Conservation (phyloP, 768 basidiomycete species). For the Trametes coccinea region DNA sequence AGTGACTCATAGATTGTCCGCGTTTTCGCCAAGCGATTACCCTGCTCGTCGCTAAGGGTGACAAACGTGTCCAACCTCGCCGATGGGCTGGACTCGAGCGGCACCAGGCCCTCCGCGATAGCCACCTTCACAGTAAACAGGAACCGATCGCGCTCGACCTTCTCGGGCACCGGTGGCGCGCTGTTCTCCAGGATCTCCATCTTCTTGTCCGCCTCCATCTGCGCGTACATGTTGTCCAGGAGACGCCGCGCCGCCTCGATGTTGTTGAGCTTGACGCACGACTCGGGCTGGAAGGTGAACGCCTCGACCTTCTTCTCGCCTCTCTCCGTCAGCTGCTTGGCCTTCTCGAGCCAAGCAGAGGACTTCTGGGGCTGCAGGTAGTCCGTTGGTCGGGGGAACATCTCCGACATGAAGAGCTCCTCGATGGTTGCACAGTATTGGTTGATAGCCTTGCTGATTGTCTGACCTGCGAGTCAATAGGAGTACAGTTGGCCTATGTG, state of each 20-base stretch:
- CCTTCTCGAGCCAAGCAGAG: constrained; percentile 86
- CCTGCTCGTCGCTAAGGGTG: constrained; percentile 90
- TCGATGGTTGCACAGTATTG: constrained; percentile 90
- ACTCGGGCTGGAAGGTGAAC: constrained; percentile 91
- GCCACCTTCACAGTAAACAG: constrained; percentile 94
- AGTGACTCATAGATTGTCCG: constrained; percentile 92
- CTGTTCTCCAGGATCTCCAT: constrained; percentile 57
- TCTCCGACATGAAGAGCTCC: constrained; percentile 89
- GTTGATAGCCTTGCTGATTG: constrained; percentile 87
- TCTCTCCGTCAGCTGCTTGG: constrained; percentile 68
- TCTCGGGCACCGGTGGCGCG: constrained; percentile 72
- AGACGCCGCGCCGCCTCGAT: constrained; percentile 88
- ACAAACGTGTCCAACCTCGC: constrained; percentile 90
- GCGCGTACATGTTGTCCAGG: constrained; percentile 91
- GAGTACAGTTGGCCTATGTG: too few relatives aligned
- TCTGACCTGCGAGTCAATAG: constrained; percentile 47
- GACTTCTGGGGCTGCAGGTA: constrained; percentile 83
- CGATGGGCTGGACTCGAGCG: constrained; percentile 73
- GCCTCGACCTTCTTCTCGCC: constrained; percentile 93
- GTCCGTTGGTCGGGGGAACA: constrained; percentile 84
- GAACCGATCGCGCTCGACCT: constrained; percentile 64
- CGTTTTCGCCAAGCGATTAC: constrained; percentile 89
- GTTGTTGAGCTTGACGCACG: constrained; percentile 97
- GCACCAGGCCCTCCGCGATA: constrained; percentile 85
- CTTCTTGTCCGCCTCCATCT: constrained; percentile 87